A percentile compares a stretch with the other conserved stretches of the same genome.
Conservation (phyloP, 495 filamentous ascomycete genomes). For the Geopyxis carbonaria region DNA sequence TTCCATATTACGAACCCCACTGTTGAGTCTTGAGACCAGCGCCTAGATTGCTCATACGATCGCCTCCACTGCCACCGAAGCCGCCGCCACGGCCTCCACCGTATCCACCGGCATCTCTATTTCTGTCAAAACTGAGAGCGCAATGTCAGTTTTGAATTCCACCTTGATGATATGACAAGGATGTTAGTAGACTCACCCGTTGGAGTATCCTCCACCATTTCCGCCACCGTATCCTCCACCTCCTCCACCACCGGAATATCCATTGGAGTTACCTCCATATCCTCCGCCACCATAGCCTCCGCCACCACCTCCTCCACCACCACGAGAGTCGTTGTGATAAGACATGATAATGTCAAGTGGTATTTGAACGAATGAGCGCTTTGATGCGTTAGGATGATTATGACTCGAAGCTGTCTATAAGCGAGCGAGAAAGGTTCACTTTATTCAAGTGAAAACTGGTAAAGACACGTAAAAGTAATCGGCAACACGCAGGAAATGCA, state of each 20-base stretch:
- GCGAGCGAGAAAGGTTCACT: background rate
- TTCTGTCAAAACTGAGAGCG: constrained; percentile 1
- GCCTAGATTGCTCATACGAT: constrained; percentile 87
- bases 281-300: constrained; percentile 26
- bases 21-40: constrained; percentile 65
- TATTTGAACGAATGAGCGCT: background rate
- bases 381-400: background rate
- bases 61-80: constrained; percentile 49
- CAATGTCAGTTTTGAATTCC: constrained; percentile 6
- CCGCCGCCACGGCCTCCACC: constrained; percentile 31
- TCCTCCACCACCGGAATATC: constrained; percentile 29
- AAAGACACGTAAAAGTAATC: background rate
- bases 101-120: constrained; percentile 13
- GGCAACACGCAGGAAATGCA: too few species aligned
- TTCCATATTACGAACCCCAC: constrained; percentile 48
- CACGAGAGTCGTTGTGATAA: constrained; percentile 23
- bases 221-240: constrained; percentile 27
- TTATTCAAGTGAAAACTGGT: background rate
- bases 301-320: constrained; percentile 18
- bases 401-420: background rate
- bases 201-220: constrained; percentile 21
- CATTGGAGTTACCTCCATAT: constrained; percentile 27
- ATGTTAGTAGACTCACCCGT: constrained; percentile 20
- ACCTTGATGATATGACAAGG: background rate
- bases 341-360: constrained; percentile 19